Evolutionary conservation across 495 filamentous ascomycete genomes (phyloP).

Genomic region (Daldinia vernicosa): DNA sequence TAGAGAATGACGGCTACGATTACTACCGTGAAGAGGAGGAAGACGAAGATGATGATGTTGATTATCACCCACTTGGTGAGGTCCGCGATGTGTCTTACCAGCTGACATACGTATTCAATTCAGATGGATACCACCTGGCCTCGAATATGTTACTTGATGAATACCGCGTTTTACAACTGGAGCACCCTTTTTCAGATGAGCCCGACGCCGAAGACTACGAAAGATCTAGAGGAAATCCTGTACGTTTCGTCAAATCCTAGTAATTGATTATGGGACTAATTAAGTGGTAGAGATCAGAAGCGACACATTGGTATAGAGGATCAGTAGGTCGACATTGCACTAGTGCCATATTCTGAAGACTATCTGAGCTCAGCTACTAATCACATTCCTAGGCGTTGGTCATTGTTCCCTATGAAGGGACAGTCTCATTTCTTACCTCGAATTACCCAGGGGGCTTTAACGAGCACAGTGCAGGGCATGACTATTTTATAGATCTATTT

Average conservation of each 20-base stretch:
- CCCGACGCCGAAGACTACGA: no score
- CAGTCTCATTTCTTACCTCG: neutral
- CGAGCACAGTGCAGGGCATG: no score
- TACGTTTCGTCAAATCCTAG: slow-evolving; percentile 16
- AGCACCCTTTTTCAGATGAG: no score
- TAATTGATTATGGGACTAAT: neutral
- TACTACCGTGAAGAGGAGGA: neutral
- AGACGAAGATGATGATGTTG: neutral
- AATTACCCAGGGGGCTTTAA: no score
- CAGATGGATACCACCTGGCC: no score
- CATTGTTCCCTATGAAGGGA: slow-evolving; percentile 29
- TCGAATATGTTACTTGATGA: no score
- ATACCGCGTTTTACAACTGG: no score
- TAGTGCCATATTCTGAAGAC: no score
- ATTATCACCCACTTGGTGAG: no score
- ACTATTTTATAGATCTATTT: no score
- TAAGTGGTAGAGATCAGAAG: slow-evolving; percentile 22
- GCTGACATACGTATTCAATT: no score
- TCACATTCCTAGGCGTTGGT: slow-evolving; percentile 23
- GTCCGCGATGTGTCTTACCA: no score
- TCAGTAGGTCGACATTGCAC: slow-evolving; percentile 42
- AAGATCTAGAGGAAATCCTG: neutral
- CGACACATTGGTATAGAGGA: slow-evolving; percentile 50
- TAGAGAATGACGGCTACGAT: neutral
- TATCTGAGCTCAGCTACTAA: neutral